phyloP scores from a whole-genome alignment of 1,284 basidiomycete genomes.

The Cryptococcus depauperatus region DNA sequence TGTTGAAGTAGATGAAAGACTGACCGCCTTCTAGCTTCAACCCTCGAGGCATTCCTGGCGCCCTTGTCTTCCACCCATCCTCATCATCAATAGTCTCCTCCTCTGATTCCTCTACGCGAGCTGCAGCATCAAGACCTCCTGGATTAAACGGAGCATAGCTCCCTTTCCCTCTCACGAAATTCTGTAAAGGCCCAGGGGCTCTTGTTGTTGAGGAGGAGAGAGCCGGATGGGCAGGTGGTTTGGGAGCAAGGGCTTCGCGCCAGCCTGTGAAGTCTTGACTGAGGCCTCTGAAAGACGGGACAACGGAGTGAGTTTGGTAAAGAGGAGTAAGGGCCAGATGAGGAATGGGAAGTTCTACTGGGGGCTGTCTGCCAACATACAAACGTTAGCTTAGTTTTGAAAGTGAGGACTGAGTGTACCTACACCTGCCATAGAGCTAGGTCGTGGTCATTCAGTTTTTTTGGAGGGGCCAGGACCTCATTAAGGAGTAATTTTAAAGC shows the following conservation, averaged over 20 bases:
- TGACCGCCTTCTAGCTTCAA: slow-evolving; percentile 38
- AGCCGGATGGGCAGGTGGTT: slow-evolving; percentile 51
- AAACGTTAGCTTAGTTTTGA: slow-evolving; percentile 39
- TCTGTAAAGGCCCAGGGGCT: slow-evolving; percentile 64
- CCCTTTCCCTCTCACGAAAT: slow-evolving; percentile 87
- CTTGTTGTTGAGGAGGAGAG: slow-evolving; percentile 76
- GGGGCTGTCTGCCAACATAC: slow-evolving; percentile 23
- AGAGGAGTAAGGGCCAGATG: slow-evolving; percentile 59
- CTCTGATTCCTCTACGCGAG: slow-evolving; percentile 35
- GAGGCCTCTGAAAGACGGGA: slow-evolving; percentile 68
- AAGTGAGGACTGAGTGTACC: slow-evolving; percentile 3
- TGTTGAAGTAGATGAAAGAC: neutral
- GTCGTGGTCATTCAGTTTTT: slow-evolving; percentile 24
- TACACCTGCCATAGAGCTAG: slow-evolving; percentile 40
- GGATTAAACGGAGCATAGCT: slow-evolving; percentile 87
- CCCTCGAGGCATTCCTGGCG: slow-evolving; percentile 37
- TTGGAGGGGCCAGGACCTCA: slow-evolving; percentile 34
- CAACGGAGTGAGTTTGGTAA: slow-evolving; percentile 65
- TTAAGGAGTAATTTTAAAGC: slow-evolving; percentile 29
- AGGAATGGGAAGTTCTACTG: slow-evolving; percentile 37
- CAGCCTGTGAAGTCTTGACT: slow-evolving; percentile 73
- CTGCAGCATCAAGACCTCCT: slow-evolving; percentile 57
- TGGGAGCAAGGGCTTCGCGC: slow-evolving; percentile 52
- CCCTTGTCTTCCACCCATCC: slow-evolving; percentile 41
- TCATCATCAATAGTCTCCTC: slow-evolving; percentile 37